Evolutionary conservation across 2,329 filamentous ascomycete species (phyloP), one percentile per base, ranked within the genome.

Genomic region (Fusarium nisikadoi): DNA sequence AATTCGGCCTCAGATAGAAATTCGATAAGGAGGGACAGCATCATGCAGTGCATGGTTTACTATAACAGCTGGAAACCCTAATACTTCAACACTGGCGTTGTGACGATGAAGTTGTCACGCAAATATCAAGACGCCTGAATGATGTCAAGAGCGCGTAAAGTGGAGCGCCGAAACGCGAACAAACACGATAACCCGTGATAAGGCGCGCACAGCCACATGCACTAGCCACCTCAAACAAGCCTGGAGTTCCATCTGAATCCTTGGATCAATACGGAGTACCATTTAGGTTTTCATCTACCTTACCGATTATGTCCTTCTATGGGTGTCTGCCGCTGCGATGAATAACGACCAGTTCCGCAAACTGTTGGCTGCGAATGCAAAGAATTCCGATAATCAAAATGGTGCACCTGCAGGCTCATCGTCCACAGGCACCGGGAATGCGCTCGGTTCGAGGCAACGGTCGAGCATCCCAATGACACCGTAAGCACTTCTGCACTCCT

Each of bases 271-370:
- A 25, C 23, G 23, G 23, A 25, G 23, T 25, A 27, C 33, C 47
- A 25, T 29, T 14, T 27, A n/a, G 33, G 31, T 38, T 53, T 67
- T 45, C 39, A 35, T 36, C 42, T 20, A 47, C 31, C 12, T 38
- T 20, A 47, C 31, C 12, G 19, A 42, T 29, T 36, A 35, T 45
- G n/a, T 23, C 38, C 13, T 43, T 49, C n/a, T n/a, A 20, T 27
- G 36, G 14, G 36, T 36, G 33, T n/a, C 35, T 36, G 17, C 47
- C 43, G 60, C 53, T 59, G 70, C 46, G 41, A 98, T 99, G 96
- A 97, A 98, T 81, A 98, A 98, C 86, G 90, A 94, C 46, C 94
- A 98, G 77, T 99, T 99, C 78, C 92, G 96, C 60, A 92, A 92
- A 72, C 88, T 98, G 11, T 82, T 97, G 27, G 85, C 91, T 49